Evolutionary conservation across 176 grass and related monocot genomes (phyloP).

Genomic region (Phyllostachys edulis): DNA sequence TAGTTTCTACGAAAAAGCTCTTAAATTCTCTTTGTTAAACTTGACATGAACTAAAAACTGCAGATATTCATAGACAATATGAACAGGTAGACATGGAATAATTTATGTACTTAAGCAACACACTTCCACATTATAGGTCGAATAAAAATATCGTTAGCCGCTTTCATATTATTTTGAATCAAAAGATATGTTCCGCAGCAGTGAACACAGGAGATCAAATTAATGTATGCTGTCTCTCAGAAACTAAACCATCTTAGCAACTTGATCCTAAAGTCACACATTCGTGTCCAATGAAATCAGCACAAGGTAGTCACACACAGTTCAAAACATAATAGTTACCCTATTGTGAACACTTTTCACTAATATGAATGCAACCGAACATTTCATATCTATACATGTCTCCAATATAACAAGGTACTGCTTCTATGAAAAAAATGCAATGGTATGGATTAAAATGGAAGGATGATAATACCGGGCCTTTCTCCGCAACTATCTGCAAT

Average conservation of each 20-base stretch:
- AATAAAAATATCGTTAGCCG: conserved; percentile 14
- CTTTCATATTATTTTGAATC: conserved; percentile 2
- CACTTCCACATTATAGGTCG: conserved; percentile 4
- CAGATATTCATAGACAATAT: background rate
- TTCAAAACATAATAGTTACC: background rate
- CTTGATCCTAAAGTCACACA: background rate
- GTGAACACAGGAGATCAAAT: background rate
- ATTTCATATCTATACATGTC: conserved; percentile 3
- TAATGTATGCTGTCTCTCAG: background rate
- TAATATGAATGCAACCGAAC: conserved; percentile 17
- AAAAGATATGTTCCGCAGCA: background rate
- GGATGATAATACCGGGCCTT: conserved; percentile 64
- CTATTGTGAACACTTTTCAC: conserved; percentile 3
- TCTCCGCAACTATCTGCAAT: conserved; percentile 78
- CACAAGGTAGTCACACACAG: background rate
- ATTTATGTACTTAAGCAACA: background rate
- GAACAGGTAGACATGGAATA: background rate
- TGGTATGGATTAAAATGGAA: conserved; percentile 24
- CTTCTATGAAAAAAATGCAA: conserved; percentile 6
- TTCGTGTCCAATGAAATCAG: background rate
- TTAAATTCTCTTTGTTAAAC: background rate
- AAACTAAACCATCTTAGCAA: background rate
- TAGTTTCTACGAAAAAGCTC: background rate
- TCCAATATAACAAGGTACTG: conserved; percentile 13
- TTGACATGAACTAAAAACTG: background rate